phyloP scores from a whole-genome alignment of 192 early-diverging fungal genomes.

The Funneliformis mosseae region DNA sequence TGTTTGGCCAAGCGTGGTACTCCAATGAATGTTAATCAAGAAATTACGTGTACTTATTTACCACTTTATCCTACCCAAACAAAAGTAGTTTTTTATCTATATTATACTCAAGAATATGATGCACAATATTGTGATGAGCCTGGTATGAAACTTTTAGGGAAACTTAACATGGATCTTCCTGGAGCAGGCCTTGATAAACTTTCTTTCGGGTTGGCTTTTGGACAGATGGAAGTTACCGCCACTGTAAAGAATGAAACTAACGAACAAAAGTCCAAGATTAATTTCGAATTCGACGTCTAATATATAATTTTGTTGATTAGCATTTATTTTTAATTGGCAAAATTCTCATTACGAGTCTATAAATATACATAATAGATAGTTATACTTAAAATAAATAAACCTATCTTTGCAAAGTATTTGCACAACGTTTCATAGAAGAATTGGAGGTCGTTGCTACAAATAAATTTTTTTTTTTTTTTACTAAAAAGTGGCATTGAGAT shows the following conservation, averaged over 20 bases:
- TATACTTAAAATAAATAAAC: no score
- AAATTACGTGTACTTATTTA: background rate
- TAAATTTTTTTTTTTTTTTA: no score
- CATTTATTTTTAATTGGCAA: no score
- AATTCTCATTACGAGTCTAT: no score
- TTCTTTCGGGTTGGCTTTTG: background rate
- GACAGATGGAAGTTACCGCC: background rate
- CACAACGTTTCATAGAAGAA: no score
- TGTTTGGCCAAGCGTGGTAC: background rate
- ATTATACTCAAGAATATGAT: background rate
- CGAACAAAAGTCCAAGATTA: background rate
- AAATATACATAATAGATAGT: no score
- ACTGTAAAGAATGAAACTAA: background rate
- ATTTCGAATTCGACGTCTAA: background rate
- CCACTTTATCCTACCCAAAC: background rate
- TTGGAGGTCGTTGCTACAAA: no score
- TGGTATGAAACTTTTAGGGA: background rate
- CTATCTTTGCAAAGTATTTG: no score
- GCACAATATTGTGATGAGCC: background rate
- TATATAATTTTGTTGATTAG: no score
- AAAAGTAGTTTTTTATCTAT: background rate
- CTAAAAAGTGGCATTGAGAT: no score
- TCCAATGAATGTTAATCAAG: background rate
- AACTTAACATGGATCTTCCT: background rate
- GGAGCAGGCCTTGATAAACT: background rate